These are phyloP conservation scores for Chrysanthemum makinoi DNA, from an alignment of 129 eudicot species.

Conservation along the genomic window DNA sequence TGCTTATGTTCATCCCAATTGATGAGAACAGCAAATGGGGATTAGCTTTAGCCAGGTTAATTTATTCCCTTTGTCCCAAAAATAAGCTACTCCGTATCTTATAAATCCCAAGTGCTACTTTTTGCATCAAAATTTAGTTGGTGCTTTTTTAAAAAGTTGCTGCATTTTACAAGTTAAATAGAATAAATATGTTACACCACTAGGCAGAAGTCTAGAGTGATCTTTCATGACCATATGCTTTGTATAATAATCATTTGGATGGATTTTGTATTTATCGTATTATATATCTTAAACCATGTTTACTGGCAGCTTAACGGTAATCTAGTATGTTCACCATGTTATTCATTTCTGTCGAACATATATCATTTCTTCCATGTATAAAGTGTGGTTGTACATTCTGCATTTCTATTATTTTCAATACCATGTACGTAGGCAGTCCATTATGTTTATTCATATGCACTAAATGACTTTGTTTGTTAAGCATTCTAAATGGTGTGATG, in stretches of 20 bases:
- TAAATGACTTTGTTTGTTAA: too few species aligned
- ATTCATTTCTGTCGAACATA: too few species aligned
- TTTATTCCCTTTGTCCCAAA: constrained; percentile 15
- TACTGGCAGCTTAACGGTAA: background rate
- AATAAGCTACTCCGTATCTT: background rate
- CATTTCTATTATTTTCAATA: too few species aligned
- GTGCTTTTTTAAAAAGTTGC: constrained; percentile 3
- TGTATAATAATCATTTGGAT: background rate
- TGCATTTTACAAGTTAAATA: background rate
- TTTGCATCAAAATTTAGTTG: background rate
- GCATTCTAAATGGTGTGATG: too few species aligned
- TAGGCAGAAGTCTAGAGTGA: background rate
- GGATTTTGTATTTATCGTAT: too few species aligned
- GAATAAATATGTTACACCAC: too few species aligned
- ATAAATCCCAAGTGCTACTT: background rate
- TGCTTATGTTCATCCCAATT: constrained; percentile 67
- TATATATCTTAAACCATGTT: too few species aligned
- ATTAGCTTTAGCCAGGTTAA: constrained; percentile 63
- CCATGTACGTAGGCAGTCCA: too few species aligned
- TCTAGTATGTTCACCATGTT: too few species aligned
- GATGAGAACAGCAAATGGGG: constrained; percentile 73
- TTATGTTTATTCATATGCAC: too few species aligned
- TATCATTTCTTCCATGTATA: too few species aligned
- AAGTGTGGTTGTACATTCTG: too few species aligned
- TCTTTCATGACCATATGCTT: background rate